These are phyloP conservation scores for Pyrenochaeta sp. DNA, from an alignment of 2,329 filamentous ascomycete genomes.

Conservation along the genomic window DNA sequence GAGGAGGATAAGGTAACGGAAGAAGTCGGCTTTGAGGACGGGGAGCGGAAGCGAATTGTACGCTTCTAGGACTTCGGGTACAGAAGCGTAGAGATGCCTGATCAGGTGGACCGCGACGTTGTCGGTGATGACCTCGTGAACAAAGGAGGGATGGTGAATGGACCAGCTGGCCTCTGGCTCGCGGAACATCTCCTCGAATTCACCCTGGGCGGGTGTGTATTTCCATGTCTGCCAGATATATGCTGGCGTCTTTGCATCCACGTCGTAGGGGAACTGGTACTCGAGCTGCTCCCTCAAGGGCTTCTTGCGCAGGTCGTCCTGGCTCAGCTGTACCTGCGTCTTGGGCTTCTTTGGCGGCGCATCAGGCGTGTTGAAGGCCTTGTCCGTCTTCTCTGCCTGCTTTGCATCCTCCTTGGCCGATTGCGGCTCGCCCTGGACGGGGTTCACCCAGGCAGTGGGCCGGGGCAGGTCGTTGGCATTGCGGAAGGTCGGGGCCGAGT, in stretches of 20 bases:
- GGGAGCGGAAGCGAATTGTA: slow-evolving; percentile 59
- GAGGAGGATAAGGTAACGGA: slow-evolving; percentile 75
- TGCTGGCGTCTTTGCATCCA: slow-evolving; percentile 87
- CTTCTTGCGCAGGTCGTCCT: slow-evolving; percentile 73
- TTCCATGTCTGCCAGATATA: slow-evolving; percentile 99
- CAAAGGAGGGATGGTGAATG: slow-evolving; percentile 84
- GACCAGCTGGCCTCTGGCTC: slow-evolving; percentile 91
- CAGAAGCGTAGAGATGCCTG: slow-evolving; percentile 82
- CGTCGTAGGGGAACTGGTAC: slow-evolving; percentile 94
- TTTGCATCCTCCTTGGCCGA: slow-evolving; percentile 17
- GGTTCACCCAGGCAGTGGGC: slow-evolving; percentile 43
- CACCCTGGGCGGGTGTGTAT: slow-evolving; percentile 76
- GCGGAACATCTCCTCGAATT: slow-evolving; percentile 79
- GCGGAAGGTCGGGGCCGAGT: slow-evolving; percentile 39
- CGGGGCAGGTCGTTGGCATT: slow-evolving; percentile 48
- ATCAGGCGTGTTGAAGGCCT: slow-evolving; percentile 41
- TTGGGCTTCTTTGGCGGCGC: slow-evolving; percentile 52
- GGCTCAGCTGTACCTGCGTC: slow-evolving; percentile 66
- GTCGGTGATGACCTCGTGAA: slow-evolving; percentile 98
- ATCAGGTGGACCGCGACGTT: slow-evolving; percentile 82
- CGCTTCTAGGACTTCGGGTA: slow-evolving; percentile 59
- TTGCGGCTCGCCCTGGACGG: slow-evolving; percentile 23
- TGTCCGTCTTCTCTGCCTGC: slow-evolving; percentile 32
- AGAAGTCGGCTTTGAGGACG: slow-evolving; percentile 70
- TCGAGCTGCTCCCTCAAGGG: slow-evolving; percentile 81